Base-by-base conservation (phyloP, 441 rosid species). In the Brassica balearica region DNA sequence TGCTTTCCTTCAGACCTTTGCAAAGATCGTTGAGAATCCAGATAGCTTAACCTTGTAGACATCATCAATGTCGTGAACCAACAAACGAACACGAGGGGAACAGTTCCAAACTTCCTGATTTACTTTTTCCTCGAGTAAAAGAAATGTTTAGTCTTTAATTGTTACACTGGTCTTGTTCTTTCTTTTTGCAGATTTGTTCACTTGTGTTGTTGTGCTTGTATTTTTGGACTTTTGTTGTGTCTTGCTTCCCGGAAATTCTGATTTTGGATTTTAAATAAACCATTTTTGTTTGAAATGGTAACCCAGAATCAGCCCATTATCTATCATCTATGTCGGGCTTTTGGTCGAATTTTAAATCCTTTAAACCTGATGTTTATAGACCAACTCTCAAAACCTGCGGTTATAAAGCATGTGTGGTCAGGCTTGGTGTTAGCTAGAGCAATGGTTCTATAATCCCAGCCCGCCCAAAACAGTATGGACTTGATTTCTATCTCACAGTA, bases 1-100 rank as follows among this genome's bases (percentile, higher is more conserved):
- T 8, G 90, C 96, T 58, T 94, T 92, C 85, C 94, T 96, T 58
- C 90, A 87, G 82, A 92, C 97, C n/a, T 92, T 94, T 71, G 88
- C 98, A 65, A 92, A 91, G 91, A 92, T 96, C 62, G 68, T 96
- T 51, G 92, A 89, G 86, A 88, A 90, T 81, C 97, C 98, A 29
- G 97, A 91, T 63, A 84, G 87, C 83, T 85, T 94, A 77, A 92
- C 97, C 65, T 79, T 94, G 71, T 94, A 88, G 87, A 80, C 29
- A 4, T 9, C 72, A 34, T 3, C 59, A 62, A 5, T 65, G 66
- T 53, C 32, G 8, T 62, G 22, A 22, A 19, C 67, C 43, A 63
- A 62, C 38, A 38, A 36, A 15, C 20, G 59, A 43, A 71, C 36
- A 38, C 62, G 46, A 68, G 43, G 43, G 41, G 19, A 46, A 12